A percentile compares a stretch with the other conserved stretches of the same genome.
Evolutionary conservation across 257 asterid genomes (phyloP).

Genomic region (Rehmannia glutinosa): DNA sequence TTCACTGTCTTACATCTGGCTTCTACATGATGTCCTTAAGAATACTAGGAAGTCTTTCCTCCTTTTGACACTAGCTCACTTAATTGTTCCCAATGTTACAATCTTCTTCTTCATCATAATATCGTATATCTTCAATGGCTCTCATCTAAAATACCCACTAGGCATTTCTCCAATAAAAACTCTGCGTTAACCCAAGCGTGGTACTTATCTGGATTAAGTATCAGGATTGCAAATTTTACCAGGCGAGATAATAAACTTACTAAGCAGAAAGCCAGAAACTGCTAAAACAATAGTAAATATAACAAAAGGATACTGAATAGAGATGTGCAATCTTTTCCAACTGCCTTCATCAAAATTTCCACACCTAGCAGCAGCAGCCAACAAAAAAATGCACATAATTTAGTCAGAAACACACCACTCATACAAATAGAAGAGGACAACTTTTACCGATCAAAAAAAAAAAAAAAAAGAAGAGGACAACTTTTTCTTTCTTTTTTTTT

Average conservation of each 20-base stretch:
- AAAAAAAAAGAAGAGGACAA: no score
- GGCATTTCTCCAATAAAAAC: conserved; percentile 78
- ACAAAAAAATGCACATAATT: background rate
- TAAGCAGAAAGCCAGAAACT: background rate
- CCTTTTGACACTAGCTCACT: background rate
- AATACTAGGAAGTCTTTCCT: background rate
- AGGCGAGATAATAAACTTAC: background rate
- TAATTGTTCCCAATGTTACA: background rate
- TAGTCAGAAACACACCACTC: background rate
- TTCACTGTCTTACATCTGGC: background rate
- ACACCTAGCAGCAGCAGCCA: conserved; percentile 47
- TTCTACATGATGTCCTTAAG: background rate
- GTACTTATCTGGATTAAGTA: conserved; percentile 59
- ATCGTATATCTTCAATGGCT: conserved; percentile 25
- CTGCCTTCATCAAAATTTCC: conserved; percentile 89
- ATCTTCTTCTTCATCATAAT: background rate
- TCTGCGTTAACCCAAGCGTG: conserved; percentile 98
- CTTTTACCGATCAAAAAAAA: no score
- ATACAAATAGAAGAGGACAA: background rate
- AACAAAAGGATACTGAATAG: conserved; percentile 85
- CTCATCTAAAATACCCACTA: conserved; percentile 71
- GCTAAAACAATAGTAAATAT: background rate
- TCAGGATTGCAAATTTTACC: conserved; percentile 44
- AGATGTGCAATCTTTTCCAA: conserved; percentile 94
- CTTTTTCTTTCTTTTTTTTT: no score